Evolutionary conservation across 176 grass and related monocot species (phyloP), one percentile per base, ranked within the genome.

Genomic region (Chloris gayana): DNA sequence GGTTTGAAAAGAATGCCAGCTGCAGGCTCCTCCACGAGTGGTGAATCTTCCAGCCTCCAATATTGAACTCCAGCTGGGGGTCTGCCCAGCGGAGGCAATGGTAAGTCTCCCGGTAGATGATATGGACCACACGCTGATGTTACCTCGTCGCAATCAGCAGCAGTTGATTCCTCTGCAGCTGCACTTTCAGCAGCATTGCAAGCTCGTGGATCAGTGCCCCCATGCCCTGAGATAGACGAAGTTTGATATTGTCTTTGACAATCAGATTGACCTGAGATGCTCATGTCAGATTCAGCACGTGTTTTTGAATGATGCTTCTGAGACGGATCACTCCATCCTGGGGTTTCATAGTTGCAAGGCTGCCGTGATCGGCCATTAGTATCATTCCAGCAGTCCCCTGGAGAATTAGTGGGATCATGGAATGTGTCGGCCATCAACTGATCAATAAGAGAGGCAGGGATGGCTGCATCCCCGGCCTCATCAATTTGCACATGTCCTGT

Each of bases 381-480:
- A 83, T 86, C 88, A 58, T 70, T 91, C 88, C 83, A 85, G 74
- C 56, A 86, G 76, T 81, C 85, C 49, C 82, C 85, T 76, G 72
- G 78, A 49, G 87, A 57, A 67, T 60, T 82, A 37, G 82, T 89
- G 22, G 82, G 26, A 58, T 85, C 87, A 82, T 66, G 77, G 47
- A 46, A 89, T 39, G 83, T 77, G 67, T 89, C 83, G 12, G 77
- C 33, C 49, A 85, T 4, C 59, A 89, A 49, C 72, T 38, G 58
- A 11, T 87, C 85, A 24, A 84, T 13, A 17, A 58, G 15, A 59
- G 71, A 76, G 21, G 70, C n/a, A 47, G 54, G 38, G 60, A 69
- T 75, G 19, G 51, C 50, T 32, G 75, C 24, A 14, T 19, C 60
- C 18, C 34, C 65, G 2, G 73, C 71, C 38, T 69, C 45, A 31